A percentile compares a stretch with the other conserved stretches of the same genome.
These are phyloP conservation scores for Paramyrothecium sp. DNA, from an alignment of 2,329 filamentous ascomycete genomes.

Conservation along the genomic window DNA sequence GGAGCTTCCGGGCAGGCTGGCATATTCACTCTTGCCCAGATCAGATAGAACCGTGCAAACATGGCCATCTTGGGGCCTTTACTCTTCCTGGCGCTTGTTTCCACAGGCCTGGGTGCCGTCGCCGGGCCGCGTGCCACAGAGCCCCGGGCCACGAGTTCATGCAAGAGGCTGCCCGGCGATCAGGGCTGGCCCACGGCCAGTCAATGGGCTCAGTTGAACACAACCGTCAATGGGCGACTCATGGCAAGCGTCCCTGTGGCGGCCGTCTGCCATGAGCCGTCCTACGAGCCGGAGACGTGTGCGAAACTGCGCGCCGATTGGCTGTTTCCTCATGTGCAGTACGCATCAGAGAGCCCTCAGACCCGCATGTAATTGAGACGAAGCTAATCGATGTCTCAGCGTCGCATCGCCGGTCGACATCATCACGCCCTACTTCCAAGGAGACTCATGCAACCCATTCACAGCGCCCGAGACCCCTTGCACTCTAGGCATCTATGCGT, in stretches of 20 bases:
- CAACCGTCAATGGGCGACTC: conserved; percentile 44
- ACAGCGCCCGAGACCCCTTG: conserved; percentile 35
- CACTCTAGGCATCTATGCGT: conserved; percentile 35
- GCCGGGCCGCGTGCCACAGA: no score
- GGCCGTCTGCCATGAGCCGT: conserved; percentile 43
- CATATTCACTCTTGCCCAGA: no score
- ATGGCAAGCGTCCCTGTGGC: conserved; percentile 50
- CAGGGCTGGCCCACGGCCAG: conserved; percentile 42
- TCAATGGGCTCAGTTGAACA: conserved; percentile 47
- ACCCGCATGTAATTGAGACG: background rate
- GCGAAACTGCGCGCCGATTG: background rate
- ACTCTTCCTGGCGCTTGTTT: no score
- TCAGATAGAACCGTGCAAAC: no score
- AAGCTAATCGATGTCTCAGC: background rate
- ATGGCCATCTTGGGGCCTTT: no score
- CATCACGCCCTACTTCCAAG: conserved; percentile 28
- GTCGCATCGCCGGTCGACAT: conserved; percentile 9
- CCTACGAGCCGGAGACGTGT: no score
- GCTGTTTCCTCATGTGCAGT: conserved; percentile 34
- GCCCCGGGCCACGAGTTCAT: no score
- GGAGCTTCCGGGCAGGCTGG: no score
- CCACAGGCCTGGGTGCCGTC: no score
- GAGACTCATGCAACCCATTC: conserved; percentile 27
- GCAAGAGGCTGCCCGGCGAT: conserved; percentile 39
- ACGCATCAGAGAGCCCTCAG: conserved; percentile 25